Evolutionary conservation across 768 basidiomycete species (phyloP).

Genomic region (Boletus vermiculosoides): DNA sequence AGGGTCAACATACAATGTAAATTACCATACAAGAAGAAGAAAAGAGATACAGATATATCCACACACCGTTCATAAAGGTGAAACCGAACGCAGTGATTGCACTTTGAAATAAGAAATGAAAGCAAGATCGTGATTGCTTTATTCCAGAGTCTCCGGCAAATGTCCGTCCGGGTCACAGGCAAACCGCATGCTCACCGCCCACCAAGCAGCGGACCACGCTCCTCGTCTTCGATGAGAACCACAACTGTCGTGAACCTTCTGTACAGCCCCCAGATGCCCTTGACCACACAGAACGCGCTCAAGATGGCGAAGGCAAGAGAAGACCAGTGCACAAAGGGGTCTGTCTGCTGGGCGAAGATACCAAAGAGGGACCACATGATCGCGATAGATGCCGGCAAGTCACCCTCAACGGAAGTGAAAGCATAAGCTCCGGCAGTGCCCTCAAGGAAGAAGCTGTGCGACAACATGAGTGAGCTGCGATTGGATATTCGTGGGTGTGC

Average conservation of each 20-base stretch:
- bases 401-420: constrained; percentile 86
- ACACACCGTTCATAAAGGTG: not conserved
- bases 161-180: not conserved
- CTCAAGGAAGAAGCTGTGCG: constrained; percentile 81
- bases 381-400: constrained; percentile 87
- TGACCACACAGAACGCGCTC: constrained; percentile 79
- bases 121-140: not conserved
- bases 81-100: not conserved
- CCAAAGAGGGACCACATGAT: constrained; percentile 94
- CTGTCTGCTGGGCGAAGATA: constrained; percentile 76
- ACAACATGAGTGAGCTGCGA: constrained; percentile 7
- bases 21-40: constrained; percentile 7
- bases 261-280: constrained; percentile 62
- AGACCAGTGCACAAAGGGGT: constrained; percentile 84
- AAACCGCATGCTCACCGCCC: constrained; percentile 18
- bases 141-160: not conserved
- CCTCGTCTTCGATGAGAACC: constrained; percentile 77
- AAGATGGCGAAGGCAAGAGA: constrained; percentile 84
- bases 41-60: constrained; percentile 1
- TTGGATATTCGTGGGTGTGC: not conserved
- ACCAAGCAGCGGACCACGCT: constrained; percentile 79
- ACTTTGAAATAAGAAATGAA: not conserved
- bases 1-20: not conserved
- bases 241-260: constrained; percentile 45
- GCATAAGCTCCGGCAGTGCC: constrained; percentile 92